A percentile compares a stretch with the other conserved stretches of the same genome.
phyloP scores from a whole-genome alignment of 1,139 yeast genomes.

The Debaryomycetaceae sp. region DNA sequence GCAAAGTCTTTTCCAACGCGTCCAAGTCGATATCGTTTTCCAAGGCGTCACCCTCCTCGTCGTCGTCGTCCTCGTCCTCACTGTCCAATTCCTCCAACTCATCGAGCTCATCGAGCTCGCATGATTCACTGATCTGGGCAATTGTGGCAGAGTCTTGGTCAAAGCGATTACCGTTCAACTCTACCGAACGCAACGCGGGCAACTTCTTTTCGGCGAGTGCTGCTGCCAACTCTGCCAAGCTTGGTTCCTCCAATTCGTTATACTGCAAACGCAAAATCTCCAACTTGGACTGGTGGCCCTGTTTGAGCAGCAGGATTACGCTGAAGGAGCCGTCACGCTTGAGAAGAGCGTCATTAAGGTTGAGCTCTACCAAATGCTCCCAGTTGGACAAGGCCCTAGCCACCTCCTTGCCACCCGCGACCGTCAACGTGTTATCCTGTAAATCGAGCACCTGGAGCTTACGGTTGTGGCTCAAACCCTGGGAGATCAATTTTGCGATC shows the following conservation, averaged over 20 bases:
- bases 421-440: constrained; percentile 91
- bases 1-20: constrained; percentile 51
- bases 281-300: constrained; percentile 30
- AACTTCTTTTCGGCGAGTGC: constrained; percentile 42
- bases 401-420: constrained; percentile 45
- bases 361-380: constrained; percentile 55
- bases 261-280: constrained; percentile 67
- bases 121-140: constrained; percentile 33
- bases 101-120: constrained; percentile 84
- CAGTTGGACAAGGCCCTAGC: constrained; percentile 47
- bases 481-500: constrained; percentile 57
- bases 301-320: constrained; percentile 37
- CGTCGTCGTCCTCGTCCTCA: constrained; percentile 74
- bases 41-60: constrained; percentile 44
- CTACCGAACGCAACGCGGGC: constrained; percentile 54
- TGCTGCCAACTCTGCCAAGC: constrained; percentile 45
- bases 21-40: constrained; percentile 44
- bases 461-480: constrained; percentile 58
- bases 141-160: constrained; percentile 33
- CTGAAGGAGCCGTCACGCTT: constrained; percentile 62
- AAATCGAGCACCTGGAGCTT: constrained; percentile 65
- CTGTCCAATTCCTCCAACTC: constrained; percentile 87
- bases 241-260: constrained; percentile 69
- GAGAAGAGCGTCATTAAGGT: constrained; percentile 80
- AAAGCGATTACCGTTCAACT: constrained; percentile 86